Conservation (phyloP, 2,329 filamentous ascomycete genomes). For the Neoscytalidium dimidiatum region DNA sequence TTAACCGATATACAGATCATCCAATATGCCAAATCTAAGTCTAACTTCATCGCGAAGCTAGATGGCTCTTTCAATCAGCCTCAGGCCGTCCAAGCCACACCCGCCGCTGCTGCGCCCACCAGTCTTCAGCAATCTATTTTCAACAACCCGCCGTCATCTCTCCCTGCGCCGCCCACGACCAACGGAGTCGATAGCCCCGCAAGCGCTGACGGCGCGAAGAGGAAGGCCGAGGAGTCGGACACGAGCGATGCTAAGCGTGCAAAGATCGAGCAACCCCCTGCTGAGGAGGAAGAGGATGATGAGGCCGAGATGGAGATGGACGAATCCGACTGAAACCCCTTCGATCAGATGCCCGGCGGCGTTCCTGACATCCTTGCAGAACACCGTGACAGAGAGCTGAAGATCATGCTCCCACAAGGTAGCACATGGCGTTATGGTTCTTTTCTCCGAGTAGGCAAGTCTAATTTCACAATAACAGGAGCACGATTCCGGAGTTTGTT, state of each 20-base stretch:
- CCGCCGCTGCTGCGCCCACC: conserved; percentile 48
- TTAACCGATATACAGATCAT: conserved; percentile 66
- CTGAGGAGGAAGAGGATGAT: conserved; percentile 40
- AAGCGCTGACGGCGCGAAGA: conserved; percentile 72
- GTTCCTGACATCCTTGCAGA: conserved; percentile 13
- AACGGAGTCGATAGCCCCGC: conserved; percentile 45
- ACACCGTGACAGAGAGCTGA: background rate
- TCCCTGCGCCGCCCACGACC: conserved; percentile 41
- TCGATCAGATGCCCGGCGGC: conserved; percentile 10
- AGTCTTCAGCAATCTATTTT: conserved; percentile 29
- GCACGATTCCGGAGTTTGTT: background rate
- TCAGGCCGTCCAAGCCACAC: conserved; percentile 24
- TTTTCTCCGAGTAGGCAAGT: conserved; percentile 7
- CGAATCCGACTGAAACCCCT: conserved; percentile 59
- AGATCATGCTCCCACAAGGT: conserved; percentile 11
- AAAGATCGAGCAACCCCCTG: conserved; percentile 54
- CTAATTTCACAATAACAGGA: conserved; percentile 16
- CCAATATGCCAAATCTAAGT: conserved; percentile 86
- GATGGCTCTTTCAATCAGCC: conserved; percentile 73
- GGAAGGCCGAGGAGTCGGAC: conserved; percentile 58
- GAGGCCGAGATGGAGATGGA: conserved; percentile 61
- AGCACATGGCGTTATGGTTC: conserved; percentile 15
- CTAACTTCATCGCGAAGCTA: conserved; percentile 83
- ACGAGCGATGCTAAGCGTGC: conserved; percentile 39
- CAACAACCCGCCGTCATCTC: conserved; percentile 11